phyloP scores from a whole-genome alignment of 2,329 filamentous ascomycete species.

The Fusarium tuaranense region DNA sequence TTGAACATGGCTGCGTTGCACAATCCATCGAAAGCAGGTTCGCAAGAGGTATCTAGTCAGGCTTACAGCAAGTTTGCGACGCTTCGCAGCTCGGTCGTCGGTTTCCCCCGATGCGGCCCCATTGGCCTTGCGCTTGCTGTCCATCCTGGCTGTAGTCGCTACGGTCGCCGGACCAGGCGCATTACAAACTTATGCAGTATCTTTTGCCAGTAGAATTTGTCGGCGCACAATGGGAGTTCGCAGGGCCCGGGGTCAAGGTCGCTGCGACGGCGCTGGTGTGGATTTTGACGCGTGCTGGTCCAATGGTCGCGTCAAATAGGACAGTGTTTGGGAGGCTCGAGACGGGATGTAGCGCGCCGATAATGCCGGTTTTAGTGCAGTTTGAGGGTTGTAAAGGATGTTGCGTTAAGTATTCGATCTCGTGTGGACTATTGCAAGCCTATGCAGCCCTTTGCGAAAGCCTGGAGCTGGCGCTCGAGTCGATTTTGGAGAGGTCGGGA shows the following conservation, averaged over 20 bases:
- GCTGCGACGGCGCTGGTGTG: constrained; percentile 39
- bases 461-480: constrained; percentile 23
- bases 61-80: constrained; percentile 66
- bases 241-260: constrained; percentile 28
- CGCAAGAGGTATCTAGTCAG: constrained; percentile 36
- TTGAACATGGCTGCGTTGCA: background rate
- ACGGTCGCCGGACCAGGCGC: constrained; percentile 42
- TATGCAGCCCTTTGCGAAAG: constrained; percentile 30
- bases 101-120: constrained; percentile 58
- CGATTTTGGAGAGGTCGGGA: constrained; percentile 38
- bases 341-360: constrained; percentile 10
- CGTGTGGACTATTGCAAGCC: constrained; percentile 23
- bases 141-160: constrained; percentile 56
- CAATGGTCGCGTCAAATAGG: constrained; percentile 44
- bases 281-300: constrained; percentile 46
- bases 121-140: constrained; percentile 68
- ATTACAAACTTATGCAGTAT: constrained; percentile 39
- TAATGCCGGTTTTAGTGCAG: background rate
- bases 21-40: constrained; percentile 3
- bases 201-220: constrained; percentile 19
- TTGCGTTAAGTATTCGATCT: background rate
- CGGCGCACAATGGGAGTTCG: constrained; percentile 45
- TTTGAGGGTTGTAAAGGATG: background rate
- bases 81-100: constrained; percentile 67
- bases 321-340: constrained; percentile 5